Percentiles rank a stretch among this genome's conserved stretches.
phyloP scores from a whole-genome alignment of 257 asterid genomes.

The Solanum pimpinellifolium region DNA sequence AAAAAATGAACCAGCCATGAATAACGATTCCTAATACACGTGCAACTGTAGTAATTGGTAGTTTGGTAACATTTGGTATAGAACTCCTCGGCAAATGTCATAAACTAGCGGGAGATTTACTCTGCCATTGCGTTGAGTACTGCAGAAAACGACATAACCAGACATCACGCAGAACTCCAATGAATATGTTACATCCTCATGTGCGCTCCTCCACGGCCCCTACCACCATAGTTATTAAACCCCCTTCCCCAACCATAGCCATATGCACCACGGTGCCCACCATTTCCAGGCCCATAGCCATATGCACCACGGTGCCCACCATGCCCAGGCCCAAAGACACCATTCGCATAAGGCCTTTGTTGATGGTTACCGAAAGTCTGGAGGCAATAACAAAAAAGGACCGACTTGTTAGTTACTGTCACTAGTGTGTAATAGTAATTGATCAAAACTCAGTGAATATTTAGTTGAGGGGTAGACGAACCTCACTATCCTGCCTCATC shows the following conservation, averaged over 20 bases:
- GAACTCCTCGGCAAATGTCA: conserved; percentile 1
- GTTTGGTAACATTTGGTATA: not conserved
- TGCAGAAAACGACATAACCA: not conserved
- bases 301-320: conserved; percentile 30
- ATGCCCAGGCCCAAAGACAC: conserved; percentile 34
- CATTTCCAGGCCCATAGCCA: conserved; percentile 5
- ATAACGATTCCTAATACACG: not conserved
- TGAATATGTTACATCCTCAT: conserved; percentile 5
- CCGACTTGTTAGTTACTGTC: not conserved
- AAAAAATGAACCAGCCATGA: conserved; percentile 17
- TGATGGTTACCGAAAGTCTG: conserved; percentile 54
- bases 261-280: conserved; percentile 19
- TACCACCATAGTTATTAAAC: conserved; percentile 25
- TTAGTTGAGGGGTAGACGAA: conserved; percentile 3
- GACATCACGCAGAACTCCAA: not conserved
- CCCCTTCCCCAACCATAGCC: conserved; percentile 49
- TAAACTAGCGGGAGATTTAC: not conserved
- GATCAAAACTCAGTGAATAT: not conserved
- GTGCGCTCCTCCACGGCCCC: conserved; percentile 52
- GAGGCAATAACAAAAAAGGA: not conserved
- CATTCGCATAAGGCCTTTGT: conserved; percentile 28
- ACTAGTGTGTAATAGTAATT: not conserved
- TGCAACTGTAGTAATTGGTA: not conserved
- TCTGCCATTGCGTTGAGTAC: not conserved
- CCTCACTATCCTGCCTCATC: conserved; percentile 48